Evolutionary conservation across 1,284 basidiomycete genomes (phyloP), one percentile per base, ranked within the genome.

Genomic region (Naganishia albida): DNA sequence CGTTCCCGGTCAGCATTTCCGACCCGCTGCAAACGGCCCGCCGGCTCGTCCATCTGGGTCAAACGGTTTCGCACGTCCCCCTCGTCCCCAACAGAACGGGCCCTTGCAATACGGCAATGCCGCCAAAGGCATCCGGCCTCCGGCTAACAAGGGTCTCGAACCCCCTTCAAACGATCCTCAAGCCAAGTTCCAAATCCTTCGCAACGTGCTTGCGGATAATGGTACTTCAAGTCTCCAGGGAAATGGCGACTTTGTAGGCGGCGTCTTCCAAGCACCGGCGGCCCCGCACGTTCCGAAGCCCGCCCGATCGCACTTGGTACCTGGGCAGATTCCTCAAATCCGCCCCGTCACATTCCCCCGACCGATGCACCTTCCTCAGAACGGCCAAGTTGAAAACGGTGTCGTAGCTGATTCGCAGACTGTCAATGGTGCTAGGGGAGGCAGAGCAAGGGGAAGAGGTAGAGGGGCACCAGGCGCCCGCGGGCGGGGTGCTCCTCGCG

Each of bases 1-100:
- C 49, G 78, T 88, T 13, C 83, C 84, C 12, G 85, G 81, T 10
- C 78, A 85, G 40, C 87, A 87, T 13, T 89, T 87, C 82, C 82
- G 85, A 62, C 82, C 82, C 1, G 82, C 78, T 13, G 73, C 72
- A 7, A 62, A 55, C 70, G 71, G 66, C 70, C 69, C 71, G 64
- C 60, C 76, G 4, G 80, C 80, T 13, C 77, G 85, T 10, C 79
- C 81, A 25, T 85, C 87, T 52, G 83, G 86, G 85, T 76, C 83
- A 4, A 91, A 91, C 72, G 89, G 77, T 6, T 55, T 65, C 52
- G 65, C 70, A 25, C 64, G 59, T 18, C 52, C 38, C 12, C 54
- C 63, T 23, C 53, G 39, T 30, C 52, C 25, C 18, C 68, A 40
- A n/a, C 65, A 53, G 34, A 48, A 26, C 42, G 72, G 72, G 1